Evolutionary conservation across 2,329 filamentous ascomycete genomes (phyloP).

Genomic region (Rasamsonia emersonii): DNA sequence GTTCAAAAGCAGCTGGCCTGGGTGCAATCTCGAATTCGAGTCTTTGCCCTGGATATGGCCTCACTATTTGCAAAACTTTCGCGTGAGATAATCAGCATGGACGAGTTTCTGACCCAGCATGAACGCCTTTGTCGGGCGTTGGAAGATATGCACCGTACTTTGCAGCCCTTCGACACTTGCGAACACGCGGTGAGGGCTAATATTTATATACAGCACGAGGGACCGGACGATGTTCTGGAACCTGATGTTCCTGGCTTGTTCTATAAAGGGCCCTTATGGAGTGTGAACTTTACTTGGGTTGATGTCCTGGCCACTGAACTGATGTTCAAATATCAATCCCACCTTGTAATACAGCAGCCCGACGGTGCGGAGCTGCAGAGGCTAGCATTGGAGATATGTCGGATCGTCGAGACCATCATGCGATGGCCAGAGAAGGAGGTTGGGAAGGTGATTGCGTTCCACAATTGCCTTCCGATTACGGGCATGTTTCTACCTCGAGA

Average conservation of each 20-base stretch:
- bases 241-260: constrained; percentile 63
- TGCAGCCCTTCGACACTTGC: constrained; percentile 57
- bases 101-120: constrained; percentile 59
- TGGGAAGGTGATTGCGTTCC: constrained; percentile 63
- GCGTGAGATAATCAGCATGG: constrained; percentile 53
- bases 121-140: constrained; percentile 40
- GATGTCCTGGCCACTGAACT: constrained; percentile 72
- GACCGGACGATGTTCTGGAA: constrained; percentile 61
- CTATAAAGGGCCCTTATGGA: constrained; percentile 61
- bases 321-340: constrained; percentile 71
- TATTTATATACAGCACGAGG: constrained; percentile 42
- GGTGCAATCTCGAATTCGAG: constrained; percentile 56
- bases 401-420: constrained; percentile 70
- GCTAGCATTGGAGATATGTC: constrained; percentile 62
- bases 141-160: constrained; percentile 36
- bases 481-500: constrained; percentile 74
- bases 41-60: constrained; percentile 73
- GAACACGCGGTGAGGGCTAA: constrained; percentile 58
- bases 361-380: constrained; percentile 47
- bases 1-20: constrained; percentile 60
- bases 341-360: constrained; percentile 46
- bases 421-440: constrained; percentile 61
- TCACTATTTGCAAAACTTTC: constrained; percentile 63
- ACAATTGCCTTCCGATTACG: constrained; percentile 67
- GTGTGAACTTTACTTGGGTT: constrained; percentile 63